A percentile compares a stretch with the other conserved stretches of the same genome.
Evolutionary conservation across 306 rosid species (phyloP).

Genomic region (Calophaca sinica): DNA sequence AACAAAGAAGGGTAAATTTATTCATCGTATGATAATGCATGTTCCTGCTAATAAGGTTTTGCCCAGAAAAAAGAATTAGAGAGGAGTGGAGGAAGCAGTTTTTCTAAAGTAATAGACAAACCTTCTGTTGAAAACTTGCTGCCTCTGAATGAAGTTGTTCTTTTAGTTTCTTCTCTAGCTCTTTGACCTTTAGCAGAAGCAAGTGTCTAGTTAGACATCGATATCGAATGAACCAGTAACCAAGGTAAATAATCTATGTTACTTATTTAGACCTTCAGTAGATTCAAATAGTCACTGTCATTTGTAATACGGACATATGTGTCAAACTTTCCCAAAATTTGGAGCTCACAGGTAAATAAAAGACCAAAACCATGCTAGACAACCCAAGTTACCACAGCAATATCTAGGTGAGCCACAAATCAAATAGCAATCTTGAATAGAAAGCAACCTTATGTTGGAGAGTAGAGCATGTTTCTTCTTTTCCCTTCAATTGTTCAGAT

Average conservation of each 20-base stretch:
- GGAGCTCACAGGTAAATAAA: constrained; percentile 1
- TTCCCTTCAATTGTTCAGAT: constrained; percentile 69
- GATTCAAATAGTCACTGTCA: neutral
- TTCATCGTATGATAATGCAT: constrained; percentile 16
- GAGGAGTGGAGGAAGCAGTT: too few species aligned
- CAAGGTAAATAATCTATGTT: constrained; percentile 3
- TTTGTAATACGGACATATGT: constrained; percentile 11
- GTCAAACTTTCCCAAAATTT: neutral
- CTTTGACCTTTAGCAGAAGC: too few species aligned
- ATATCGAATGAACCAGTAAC: too few species aligned
- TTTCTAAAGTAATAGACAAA: too few species aligned
- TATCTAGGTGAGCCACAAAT: neutral
- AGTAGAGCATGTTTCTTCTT: constrained; percentile 68
- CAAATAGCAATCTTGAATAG: constrained; percentile 30
- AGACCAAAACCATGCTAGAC: constrained; percentile 31
- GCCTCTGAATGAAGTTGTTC: too few species aligned
- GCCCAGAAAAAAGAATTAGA: neutral
- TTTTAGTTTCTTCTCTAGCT: too few species aligned
- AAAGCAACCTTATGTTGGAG: constrained; percentile 79
- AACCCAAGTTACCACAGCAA: constrained; percentile 12
- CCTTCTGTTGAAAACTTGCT: too few species aligned
- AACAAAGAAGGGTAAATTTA: constrained; percentile 11
- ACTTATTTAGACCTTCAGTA: neutral
- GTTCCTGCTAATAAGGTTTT: constrained; percentile 1
- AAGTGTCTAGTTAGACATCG: too few species aligned